These are phyloP conservation scores for Fusarium verrucosum DNA, from an alignment of 2,329 filamentous ascomycete genomes.

Conservation along the genomic window DNA sequence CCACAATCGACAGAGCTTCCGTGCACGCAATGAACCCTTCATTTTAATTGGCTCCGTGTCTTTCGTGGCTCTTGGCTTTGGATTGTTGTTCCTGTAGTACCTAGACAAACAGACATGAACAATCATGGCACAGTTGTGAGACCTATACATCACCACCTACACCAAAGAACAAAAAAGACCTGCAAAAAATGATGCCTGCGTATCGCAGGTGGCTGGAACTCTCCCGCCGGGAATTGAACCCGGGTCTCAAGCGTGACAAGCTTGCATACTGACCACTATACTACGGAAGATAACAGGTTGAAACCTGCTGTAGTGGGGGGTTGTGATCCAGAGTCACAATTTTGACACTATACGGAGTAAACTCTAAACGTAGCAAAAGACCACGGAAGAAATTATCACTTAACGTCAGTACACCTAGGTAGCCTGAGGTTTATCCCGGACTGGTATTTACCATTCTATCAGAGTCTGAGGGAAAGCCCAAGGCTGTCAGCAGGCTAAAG, in stretches of 20 bases:
- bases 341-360: too few species aligned
- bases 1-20: conserved; percentile 2
- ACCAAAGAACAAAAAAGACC: background rate
- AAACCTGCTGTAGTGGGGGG: too few species aligned
- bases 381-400: too few species aligned
- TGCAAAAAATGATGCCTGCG: conserved; percentile 1
- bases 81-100: background rate
- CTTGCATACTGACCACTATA: conserved; percentile 38
- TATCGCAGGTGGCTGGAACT: conserved; percentile 29
- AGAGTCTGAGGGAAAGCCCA: too few species aligned
- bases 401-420: too few species aligned
- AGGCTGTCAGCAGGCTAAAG: too few species aligned
- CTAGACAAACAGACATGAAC: conserved; percentile 2
- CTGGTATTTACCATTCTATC: too few species aligned
- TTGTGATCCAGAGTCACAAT: too few species aligned
- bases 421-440: too few species aligned
- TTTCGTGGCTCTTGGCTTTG: conserved; percentile 4
- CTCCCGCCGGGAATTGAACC: conserved; percentile 33
- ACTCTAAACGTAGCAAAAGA: too few species aligned
- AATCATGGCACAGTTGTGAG: background rate
- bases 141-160: too few species aligned
- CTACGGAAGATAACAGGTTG: too few species aligned
- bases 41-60: conserved; percentile 22
- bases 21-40: conserved; percentile 13
- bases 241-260: conserved; percentile 34